Evolutionary conservation across 129 eudicot species (phyloP), one percentile per base, ranked within the genome.

Genomic region (Dittrichia graveolens): DNA sequence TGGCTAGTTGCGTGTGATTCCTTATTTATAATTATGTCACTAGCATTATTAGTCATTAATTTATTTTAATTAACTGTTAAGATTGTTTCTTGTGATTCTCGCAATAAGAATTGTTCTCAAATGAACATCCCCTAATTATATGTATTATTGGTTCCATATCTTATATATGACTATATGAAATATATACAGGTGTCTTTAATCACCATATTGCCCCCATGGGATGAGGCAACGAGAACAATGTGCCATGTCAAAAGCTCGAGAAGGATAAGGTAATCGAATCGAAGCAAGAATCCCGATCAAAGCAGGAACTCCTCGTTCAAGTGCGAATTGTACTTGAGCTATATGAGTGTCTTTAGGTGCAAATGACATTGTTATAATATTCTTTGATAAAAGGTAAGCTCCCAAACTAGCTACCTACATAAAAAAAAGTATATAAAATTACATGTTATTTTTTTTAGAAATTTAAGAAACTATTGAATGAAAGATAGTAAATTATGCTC

Each of bases 201-300:
- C 84, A 94, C 98, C 98, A 64, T 84, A 82, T 12, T 78, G 78
- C 11, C 86, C 91, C 98, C 98, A 94, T 4, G 97, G 98, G 66
- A 94, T 94, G 63, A 94, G 97, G 81, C 98, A 93, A 2, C 98
- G 95, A 16, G 98, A 93, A 63, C 98, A 93, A 79, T 93, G 98
- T 62, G 98, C 98, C 82, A 89, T 83, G 80, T 93, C 98, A 64
- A 93, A 93, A 9, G 98, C 95, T 55, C 95, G 74, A 19, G 98
- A 81, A 50, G 98, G 98, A 68, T 90, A 94, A 52, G 98, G 97
- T 35, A 90, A 75, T 18, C 98, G 79, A 16, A 74, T 73, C 5
- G 93, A 73, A 61, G 97, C 98, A 56, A 94, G 74, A 60, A 94
- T 74, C 12, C 93, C 98, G 0, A 94, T 87, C 24, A 87, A 54